These are phyloP conservation scores for Amanita rubescens DNA, from an alignment of 768 basidiomycete genomes.

Conservation along the genomic window DNA sequence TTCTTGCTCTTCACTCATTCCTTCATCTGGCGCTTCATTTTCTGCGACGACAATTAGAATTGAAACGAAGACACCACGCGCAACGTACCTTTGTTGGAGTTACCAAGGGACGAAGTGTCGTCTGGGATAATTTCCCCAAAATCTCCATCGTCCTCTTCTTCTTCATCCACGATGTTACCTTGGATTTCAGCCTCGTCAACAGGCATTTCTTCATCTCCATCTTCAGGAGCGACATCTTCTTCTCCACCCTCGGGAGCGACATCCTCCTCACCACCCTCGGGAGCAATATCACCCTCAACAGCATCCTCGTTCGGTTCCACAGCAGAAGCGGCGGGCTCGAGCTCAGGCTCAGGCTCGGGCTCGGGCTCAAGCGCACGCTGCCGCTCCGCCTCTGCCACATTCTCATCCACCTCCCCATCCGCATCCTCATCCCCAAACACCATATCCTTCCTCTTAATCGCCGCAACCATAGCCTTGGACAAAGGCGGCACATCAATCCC, in stretches of 20 bases:
- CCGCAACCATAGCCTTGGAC: not conserved
- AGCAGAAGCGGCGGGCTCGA: too few relatives aligned
- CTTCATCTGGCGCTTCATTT: conserved; percentile 5
- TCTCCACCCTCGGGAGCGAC: too few relatives aligned
- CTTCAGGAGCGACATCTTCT: too few relatives aligned
- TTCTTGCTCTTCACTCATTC: not conserved
- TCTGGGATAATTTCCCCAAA: conserved; percentile 8
- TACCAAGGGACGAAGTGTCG: conserved; percentile 1
- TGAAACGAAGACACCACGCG: not conserved
- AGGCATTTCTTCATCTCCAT: not conserved
- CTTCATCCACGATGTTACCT: not conserved
- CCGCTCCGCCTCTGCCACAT: not conserved
- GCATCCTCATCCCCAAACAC: conserved; percentile 3
- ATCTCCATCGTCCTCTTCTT: conserved; percentile 8
- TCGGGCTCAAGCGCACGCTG: too few relatives aligned
- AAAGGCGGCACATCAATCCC: conserved; percentile 6
- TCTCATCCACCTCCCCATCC: conserved; percentile 6
- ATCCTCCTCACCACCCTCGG: too few relatives aligned
- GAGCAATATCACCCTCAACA: too few relatives aligned
- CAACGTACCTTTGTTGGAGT: conserved; percentile 7
- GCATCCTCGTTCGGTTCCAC: too few relatives aligned
- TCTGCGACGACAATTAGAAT: too few relatives aligned
- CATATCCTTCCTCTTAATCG: conserved; percentile 1
- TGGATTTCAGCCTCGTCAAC: not conserved
- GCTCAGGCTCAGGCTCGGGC: too few relatives aligned